Base-by-base conservation (phyloP, 2,329 filamentous ascomycete genomes). In the Endocalyx cinctus region DNA sequence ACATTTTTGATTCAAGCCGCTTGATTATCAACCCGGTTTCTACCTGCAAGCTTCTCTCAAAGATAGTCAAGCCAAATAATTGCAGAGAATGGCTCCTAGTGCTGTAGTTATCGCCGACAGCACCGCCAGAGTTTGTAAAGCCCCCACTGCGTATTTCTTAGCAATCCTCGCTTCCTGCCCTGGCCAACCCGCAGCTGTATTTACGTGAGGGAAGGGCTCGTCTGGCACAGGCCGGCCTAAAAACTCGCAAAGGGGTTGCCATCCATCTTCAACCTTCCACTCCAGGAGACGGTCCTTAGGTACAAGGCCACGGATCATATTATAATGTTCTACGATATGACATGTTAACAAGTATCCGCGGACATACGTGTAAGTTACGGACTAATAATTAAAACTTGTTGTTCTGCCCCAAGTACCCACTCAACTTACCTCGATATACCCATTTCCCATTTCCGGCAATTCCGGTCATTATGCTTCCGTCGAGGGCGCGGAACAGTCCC, bases 371-470 rank as follows among this genome's bases (percentile, higher is more conserved):
- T 77, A 83, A 82, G 58, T 79, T 81, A 55, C 70, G 68, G 37
- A 84, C 67, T 79, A 84, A 83, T 23, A 78, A 78, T 54, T 82
- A 74, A 64, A 83, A 82, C 66, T 82, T 75, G 53, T 72, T 65
- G 6, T 79, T 77, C 15, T n/a, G n/a, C n/a, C n/a, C n/a, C n/a
- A n/a, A n/a, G n/a, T n/a, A n/a, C n/a, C n/a, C n/a, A n/a, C n/a
- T n/a, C n/a, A n/a, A n/a, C n/a, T n/a, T n/a, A n/a, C n/a, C n/a
- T n/a, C n/a, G n/a, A n/a, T n/a, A n/a, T n/a, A n/a, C n/a, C n/a
- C n/a, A n/a, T n/a, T n/a, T n/a, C 5, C 53, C 57, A 26, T 54
- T 57, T 34, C 43, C 35, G 29, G 31, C 25, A 2, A 55, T 45
- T 2, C 50, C 54, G 18, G 31, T 40, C 23, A 38, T 43, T 40